These are phyloP conservation scores for Grammothele lineata DNA, from an alignment of 768 basidiomycete genomes.

Conservation along the genomic window DNA sequence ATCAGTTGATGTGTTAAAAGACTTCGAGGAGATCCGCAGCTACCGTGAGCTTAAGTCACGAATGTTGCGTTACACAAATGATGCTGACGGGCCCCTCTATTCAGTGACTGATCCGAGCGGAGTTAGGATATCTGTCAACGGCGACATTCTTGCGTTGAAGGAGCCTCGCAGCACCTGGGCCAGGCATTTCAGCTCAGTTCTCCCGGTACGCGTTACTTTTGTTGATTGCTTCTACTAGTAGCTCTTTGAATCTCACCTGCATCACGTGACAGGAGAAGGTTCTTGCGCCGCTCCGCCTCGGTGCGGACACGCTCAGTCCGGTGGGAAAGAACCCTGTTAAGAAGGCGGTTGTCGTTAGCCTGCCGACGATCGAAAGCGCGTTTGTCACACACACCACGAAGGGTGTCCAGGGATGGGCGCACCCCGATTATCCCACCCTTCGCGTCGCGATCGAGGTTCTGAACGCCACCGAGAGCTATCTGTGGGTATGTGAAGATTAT, in stretches of 20 bases:
- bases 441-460: constrained; percentile 82
- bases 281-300: constrained; percentile 63
- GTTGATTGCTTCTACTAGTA: neutral
- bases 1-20: constrained; percentile 67
- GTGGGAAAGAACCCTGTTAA: constrained; percentile 69
- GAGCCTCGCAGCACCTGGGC: constrained; percentile 73
- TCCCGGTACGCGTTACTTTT: constrained; percentile 50
- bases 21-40: constrained; percentile 71
- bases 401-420: constrained; percentile 73
- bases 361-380: constrained; percentile 93
- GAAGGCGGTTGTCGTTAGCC: constrained; percentile 80
- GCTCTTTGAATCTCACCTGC: constrained; percentile 7
- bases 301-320: constrained; percentile 65
- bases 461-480: constrained; percentile 90
- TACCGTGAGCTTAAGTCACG: constrained; percentile 43
- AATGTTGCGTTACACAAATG: neutral
- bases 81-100: too few relatives aligned
- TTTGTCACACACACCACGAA: constrained; percentile 77
- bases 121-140: constrained; percentile 87
- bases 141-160: constrained; percentile 67
- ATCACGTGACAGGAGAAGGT: constrained; percentile 44
- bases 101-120: constrained; percentile 81
- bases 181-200: constrained; percentile 56
- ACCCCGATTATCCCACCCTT: constrained; percentile 82
- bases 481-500: constrained; percentile 77